Conservation (phyloP, 2,329 filamentous ascomycete genomes). For the Mariannaea sp. region DNA sequence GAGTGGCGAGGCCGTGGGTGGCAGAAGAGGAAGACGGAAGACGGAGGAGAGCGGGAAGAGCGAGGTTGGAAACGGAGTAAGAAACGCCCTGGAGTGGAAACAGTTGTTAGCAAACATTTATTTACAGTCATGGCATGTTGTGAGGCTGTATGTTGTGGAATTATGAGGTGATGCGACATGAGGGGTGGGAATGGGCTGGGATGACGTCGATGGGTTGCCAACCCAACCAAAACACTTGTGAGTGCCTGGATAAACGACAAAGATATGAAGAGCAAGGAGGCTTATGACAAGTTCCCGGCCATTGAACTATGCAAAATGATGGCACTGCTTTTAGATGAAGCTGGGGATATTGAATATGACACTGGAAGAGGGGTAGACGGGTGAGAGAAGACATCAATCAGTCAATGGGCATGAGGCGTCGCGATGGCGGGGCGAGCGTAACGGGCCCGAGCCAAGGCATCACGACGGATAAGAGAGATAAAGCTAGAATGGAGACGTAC, state of each 20-base stretch:
- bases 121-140: not conserved
- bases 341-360: no score
- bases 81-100: constrained; percentile 72
- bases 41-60: constrained; percentile 78
- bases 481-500: constrained; percentile 63
- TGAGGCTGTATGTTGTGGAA: not conserved
- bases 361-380: no score
- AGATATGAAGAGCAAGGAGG: not conserved
- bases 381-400: not conserved
- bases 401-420: not conserved
- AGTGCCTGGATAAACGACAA: no score
- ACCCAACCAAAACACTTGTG: not conserved
- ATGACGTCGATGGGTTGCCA: constrained; percentile 3
- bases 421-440: not conserved
- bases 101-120: constrained; percentile 24
- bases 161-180: constrained; percentile 7
- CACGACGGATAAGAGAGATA: no score
- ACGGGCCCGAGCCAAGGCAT: not conserved
- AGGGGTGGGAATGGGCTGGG: not conserved
- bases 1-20: constrained; percentile 70
- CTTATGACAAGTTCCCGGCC: not conserved
- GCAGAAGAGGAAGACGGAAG: constrained; percentile 77
- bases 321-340: not conserved
- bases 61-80: constrained; percentile 78
- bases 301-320: not conserved